Evolutionary conservation across 495 filamentous ascomycete genomes (phyloP).

Genomic region (Paragyromitra xinjiangensis): DNA sequence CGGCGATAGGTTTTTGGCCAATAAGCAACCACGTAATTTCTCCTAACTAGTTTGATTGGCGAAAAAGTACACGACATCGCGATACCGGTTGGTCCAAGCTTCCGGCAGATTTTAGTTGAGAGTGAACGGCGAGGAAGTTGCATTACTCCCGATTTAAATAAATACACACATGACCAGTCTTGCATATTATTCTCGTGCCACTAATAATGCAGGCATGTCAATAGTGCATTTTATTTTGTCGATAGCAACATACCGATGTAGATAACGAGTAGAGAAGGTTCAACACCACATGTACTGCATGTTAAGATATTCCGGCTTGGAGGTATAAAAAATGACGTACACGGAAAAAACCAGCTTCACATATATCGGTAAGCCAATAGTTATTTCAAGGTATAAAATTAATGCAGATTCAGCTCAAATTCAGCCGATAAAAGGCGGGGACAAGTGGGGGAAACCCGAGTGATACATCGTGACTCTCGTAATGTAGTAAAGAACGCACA

Average conservation of each 20-base stretch:
- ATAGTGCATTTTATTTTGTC: slow-evolving; percentile 27
- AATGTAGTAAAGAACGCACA: background rate
- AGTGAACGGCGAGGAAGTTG: slow-evolving; percentile 33
- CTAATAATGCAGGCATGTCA: slow-evolving; percentile 20
- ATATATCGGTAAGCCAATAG: slow-evolving; percentile 4
- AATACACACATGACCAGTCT: slow-evolving; percentile 30
- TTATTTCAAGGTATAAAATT: slow-evolving; percentile 2
- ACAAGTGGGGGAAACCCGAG: slow-evolving; percentile 5
- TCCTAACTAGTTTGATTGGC: slow-evolving; percentile 23
- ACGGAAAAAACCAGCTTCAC: background rate
- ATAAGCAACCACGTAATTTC: slow-evolving; percentile 3
- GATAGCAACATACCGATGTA: slow-evolving; percentile 3
- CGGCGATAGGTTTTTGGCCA: slow-evolving; percentile 13
- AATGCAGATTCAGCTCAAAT: slow-evolving; percentile 7
- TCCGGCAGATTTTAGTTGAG: slow-evolving; percentile 33
- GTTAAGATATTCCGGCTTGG: background rate
- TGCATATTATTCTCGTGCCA: slow-evolving; percentile 31
- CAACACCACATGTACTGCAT: background rate
- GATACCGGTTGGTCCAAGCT: slow-evolving; percentile 30
- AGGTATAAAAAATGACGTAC: slow-evolving; percentile 7
- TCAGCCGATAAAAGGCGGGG: slow-evolving; percentile 22
- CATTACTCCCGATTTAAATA: slow-evolving; percentile 18
- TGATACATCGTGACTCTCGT: slow-evolving; percentile 25
- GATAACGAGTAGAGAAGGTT: slow-evolving; percentile 5
- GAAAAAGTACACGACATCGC: slow-evolving; percentile 28